Evolutionary conservation across 1,284 basidiomycete genomes (phyloP), one percentile per base, ranked within the genome.

Genomic region (Trichosporon sp.): DNA sequence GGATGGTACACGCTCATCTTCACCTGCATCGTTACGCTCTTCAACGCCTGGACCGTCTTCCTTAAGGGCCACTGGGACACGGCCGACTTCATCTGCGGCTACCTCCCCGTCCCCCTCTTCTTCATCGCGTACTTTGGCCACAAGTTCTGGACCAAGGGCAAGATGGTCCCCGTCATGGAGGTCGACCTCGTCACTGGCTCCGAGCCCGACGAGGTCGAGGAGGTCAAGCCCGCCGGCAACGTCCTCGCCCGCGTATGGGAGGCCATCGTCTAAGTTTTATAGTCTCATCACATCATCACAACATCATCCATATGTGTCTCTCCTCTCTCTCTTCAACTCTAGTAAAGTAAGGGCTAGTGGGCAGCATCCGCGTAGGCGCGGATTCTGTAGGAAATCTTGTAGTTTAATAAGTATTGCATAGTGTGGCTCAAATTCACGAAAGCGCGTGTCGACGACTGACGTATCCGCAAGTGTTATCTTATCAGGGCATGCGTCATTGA

Each of bases 101-200:
- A 74, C 71, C 69, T 74, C 12, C 71, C 73, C 1, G 10, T 68
- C 4, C 68, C 65, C 4, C 70, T 74, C 38, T 70, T 74, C 68
- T 70, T 74, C 67, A 78, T 81, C 51, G 75, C 75, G 74, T 78
- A 78, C 73, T 74, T 96, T 46, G 87, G 76, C 26, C 78, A 77
- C 78, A 81, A 80, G 75, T 56, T 79, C 65, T 69, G 71, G 65
- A 81, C 70, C 32, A 78, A 77, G 74, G 73, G 77, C 51, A 66
- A 73, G 35, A 76, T 78, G 69, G 63, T 77, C 63, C 65, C 75
- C 10, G 61, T 76, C 10, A 69, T 71, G 31, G 75, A 76, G 67
- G 76, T 79, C 74, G 79, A 80, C 73, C 78, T 78, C 69, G 65
- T 75, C 56, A 70, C 78, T 19, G 73, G 75, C 69, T 61, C 68